These are phyloP conservation scores for Backusella parvicylindrica DNA, from an alignment of 192 early-diverging fungal genomes.

Conservation along the genomic window DNA sequence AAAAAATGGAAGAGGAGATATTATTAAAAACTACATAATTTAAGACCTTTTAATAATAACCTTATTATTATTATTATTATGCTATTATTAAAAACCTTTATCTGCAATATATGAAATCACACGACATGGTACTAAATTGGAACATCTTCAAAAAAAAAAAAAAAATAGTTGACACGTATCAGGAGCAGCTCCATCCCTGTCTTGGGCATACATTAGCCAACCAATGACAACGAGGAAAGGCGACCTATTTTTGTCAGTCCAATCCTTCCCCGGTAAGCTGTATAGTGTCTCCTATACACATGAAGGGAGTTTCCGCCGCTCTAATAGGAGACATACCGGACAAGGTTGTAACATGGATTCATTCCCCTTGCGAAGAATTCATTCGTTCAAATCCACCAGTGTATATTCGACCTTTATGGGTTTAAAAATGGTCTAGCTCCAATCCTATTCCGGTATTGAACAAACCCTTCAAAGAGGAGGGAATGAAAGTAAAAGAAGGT, in stretches of 20 bases:
- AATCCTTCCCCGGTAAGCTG: background rate
- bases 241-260: background rate
- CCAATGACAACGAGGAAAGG: background rate
- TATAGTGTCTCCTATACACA: background rate
- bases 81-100: background rate
- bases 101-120: slow-evolving; percentile 5
- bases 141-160: background rate
- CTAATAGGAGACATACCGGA: background rate
- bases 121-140: background rate
- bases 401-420: background rate
- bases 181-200: background rate
- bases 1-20: background rate
- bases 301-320: background rate
- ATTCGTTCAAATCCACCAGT: background rate
- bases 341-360: slow-evolving; percentile 2
- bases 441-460: background rate
- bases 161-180: slow-evolving; percentile 2
- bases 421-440: slow-evolving; percentile 6
- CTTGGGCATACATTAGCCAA: background rate
- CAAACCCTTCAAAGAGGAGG: slow-evolving; percentile 8
- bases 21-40: background rate
- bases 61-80: background rate
- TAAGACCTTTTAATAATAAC: background rate
- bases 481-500: slow-evolving; percentile 1
- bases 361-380: slow-evolving; percentile 3